phyloP scores from a whole-genome alignment of 2,329 filamentous ascomycete genomes.

The Alternaria hordeiaustralica region DNA sequence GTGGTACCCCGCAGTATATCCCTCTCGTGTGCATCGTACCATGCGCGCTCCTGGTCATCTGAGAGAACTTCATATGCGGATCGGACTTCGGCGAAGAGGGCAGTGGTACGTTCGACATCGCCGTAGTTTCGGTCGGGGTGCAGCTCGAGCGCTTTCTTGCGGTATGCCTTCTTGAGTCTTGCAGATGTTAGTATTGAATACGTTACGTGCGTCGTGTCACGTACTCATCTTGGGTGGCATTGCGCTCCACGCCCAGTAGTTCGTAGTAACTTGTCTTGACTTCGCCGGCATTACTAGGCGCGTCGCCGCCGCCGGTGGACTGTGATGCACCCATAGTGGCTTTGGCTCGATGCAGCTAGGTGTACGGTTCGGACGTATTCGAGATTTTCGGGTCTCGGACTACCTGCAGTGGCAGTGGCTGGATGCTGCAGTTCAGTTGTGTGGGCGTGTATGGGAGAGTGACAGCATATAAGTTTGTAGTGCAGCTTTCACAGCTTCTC shows the following conservation, averaged over 20 bases:
- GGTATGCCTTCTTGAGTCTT: conserved; percentile 92
- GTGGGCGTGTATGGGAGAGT: neutral
- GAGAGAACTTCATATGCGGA: conserved; percentile 95
- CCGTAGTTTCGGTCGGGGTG: conserved; percentile 94
- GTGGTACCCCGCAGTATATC: conserved; percentile 77
- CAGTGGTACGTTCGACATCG: conserved; percentile 82
- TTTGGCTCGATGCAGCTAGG: conserved; percentile 1
- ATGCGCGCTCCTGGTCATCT: conserved; percentile 91
- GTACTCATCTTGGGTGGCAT: conserved; percentile 82
- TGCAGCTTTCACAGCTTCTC: neutral
- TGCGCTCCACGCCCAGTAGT: conserved; percentile 74
- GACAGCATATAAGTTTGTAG: neutral
- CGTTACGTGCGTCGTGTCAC: conserved; percentile 25
- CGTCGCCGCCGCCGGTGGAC: conserved; percentile 45
- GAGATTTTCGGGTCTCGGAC: conserved; percentile 13
- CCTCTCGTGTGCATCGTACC: conserved; percentile 95
- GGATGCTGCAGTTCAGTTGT: conserved; percentile 3
- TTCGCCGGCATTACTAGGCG: conserved; percentile 31
- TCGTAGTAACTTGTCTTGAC: conserved; percentile 84
- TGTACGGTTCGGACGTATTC: conserved; percentile 16
- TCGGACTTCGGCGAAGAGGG: conserved; percentile 88
- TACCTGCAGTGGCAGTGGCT: conserved; percentile 4
- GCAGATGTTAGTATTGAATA: conserved; percentile 1
- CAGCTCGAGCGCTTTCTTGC: conserved; percentile 86
- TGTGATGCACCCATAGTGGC: conserved; percentile 55